Evolutionary conservation across 345 rosid genomes (phyloP).

Genomic region (Cardamine occulta): DNA sequence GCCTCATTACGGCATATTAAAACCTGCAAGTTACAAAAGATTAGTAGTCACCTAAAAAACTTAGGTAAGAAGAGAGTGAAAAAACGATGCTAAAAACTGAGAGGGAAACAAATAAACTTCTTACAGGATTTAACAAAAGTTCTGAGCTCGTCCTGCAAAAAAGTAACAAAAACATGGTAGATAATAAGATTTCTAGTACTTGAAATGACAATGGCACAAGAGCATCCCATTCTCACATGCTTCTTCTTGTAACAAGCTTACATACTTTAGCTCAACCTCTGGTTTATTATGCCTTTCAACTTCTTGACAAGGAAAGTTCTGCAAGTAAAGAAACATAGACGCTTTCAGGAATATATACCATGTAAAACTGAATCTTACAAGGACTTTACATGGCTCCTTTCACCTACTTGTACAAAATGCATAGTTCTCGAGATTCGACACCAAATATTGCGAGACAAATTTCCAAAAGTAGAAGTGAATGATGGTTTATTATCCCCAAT

Average conservation of each 20-base stretch:
- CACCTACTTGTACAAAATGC: slow-evolving; percentile 17
- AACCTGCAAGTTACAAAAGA: slow-evolving; percentile 53
- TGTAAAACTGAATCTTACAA: slow-evolving; percentile 21
- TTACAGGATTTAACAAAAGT: slow-evolving; percentile 93
- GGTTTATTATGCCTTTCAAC: slow-evolving; percentile 99
- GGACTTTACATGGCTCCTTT: slow-evolving; percentile 2
- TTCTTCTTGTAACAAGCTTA: slow-evolving; percentile 39
- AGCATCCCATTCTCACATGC: slow-evolving; percentile 37
- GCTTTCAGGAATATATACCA: slow-evolving; percentile 26
- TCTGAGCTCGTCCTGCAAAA: slow-evolving; percentile 92
- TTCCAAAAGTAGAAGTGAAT: slow-evolving; percentile 3
- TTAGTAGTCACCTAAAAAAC: slow-evolving; percentile 9
- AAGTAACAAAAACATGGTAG: slow-evolving; percentile 24
- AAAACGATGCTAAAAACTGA: slow-evolving; percentile 10
- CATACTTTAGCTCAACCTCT: slow-evolving; percentile 97
- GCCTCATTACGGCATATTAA: slow-evolving; percentile 95
- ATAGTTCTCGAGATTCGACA: slow-evolving; percentile 2
- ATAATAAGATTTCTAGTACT: slow-evolving; percentile 29
- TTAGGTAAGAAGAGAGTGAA: slow-evolving; percentile 13
- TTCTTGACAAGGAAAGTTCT: slow-evolving; percentile 99
- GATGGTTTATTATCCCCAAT: slow-evolving; percentile 1
- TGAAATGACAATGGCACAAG: slow-evolving; percentile 25
- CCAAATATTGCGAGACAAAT: neutral
- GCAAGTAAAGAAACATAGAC: slow-evolving; percentile 39
- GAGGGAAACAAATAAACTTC: slow-evolving; percentile 38